A percentile compares a stretch with the other conserved stretches of the same genome.
Conservation (phyloP, 768 basidiomycete genomes). For the Dacryopinax primogenitus region DNA sequence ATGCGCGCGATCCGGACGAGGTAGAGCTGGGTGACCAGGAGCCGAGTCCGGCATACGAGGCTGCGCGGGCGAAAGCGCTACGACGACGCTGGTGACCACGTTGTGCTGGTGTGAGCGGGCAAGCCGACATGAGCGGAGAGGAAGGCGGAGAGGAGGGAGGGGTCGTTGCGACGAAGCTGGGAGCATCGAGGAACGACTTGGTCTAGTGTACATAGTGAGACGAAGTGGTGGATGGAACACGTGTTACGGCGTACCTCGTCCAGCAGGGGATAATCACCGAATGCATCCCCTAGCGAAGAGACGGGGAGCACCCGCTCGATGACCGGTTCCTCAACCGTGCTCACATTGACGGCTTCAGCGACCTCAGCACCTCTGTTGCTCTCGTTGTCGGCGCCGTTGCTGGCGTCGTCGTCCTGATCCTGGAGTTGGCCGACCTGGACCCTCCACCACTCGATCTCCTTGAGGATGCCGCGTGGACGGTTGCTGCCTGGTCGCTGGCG, state of each 20-base stretch:
- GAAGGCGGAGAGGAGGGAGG: neutral
- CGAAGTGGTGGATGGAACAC: neutral
- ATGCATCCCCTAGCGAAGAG: slow-evolving; percentile 18
- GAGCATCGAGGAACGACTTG: neutral
- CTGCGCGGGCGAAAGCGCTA: neutral
- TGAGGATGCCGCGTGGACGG: slow-evolving; percentile 40
- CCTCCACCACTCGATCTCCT: slow-evolving; percentile 81
- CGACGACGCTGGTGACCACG: neutral
- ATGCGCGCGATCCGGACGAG: neutral
- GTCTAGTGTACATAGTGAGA: neutral
- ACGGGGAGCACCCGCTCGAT: slow-evolving; percentile 26
- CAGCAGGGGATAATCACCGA: slow-evolving; percentile 31
- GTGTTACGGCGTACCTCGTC: slow-evolving; percentile 17
- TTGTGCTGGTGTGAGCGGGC: neutral
- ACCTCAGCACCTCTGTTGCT: slow-evolving; percentile 27
- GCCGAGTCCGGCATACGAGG: neutral
- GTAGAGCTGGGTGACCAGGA: neutral
- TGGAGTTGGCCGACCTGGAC: slow-evolving; percentile 57
- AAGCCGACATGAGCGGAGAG: neutral
- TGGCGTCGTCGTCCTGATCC: slow-evolving; percentile 4
- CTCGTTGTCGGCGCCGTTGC: slow-evolving; percentile 11
- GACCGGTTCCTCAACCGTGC: slow-evolving; percentile 20
- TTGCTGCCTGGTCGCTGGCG: slow-evolving; percentile 25
- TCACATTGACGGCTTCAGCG: slow-evolving; percentile 29
- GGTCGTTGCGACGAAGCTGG: neutral